A percentile compares a stretch with the other conserved stretches of the same genome.
Conservation (phyloP, 352 stramenopile species). For the Phytophthora palmivora region DNA sequence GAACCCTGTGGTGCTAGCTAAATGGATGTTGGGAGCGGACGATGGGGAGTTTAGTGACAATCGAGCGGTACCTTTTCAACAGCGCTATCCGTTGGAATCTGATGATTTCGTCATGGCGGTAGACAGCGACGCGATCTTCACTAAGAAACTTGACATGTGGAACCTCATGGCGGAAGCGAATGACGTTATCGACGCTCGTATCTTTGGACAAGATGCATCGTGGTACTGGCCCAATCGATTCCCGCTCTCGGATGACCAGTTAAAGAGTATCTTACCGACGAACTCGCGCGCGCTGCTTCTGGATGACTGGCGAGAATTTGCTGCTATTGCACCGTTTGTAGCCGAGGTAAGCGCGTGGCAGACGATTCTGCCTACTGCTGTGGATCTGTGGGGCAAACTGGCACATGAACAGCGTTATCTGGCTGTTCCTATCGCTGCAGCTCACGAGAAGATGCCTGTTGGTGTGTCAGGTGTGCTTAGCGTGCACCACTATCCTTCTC, state of each 20-base stretch:
- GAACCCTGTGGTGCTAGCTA: conserved; percentile 58
- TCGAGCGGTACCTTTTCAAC: conserved; percentile 25
- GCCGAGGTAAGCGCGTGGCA: conserved; percentile 61
- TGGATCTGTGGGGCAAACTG: conserved; percentile 63
- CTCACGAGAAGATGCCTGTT: conserved; percentile 58
- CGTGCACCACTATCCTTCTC: conserved; percentile 81
- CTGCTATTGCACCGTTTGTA: conserved; percentile 76
- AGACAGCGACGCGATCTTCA: conserved; percentile 85
- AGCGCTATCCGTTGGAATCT: conserved; percentile 44
- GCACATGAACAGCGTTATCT: conserved; percentile 61
- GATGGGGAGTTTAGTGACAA: conserved; percentile 27
- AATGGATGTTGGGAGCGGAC: conserved; percentile 55
- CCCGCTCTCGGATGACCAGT: conserved; percentile 46
- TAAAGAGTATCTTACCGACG: conserved; percentile 44
- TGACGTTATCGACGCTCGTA: conserved; percentile 63
- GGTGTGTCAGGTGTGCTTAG: conserved; percentile 78
- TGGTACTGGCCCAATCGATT: conserved; percentile 77
- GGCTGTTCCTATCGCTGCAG: conserved; percentile 72
- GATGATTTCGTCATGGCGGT: conserved; percentile 84
- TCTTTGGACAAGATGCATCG: conserved; percentile 79
- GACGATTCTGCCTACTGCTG: conserved; percentile 54
- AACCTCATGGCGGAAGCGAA: conserved; percentile 73
- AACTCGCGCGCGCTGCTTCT: conserved; percentile 52
- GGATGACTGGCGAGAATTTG: conserved; percentile 77
- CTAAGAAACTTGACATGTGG: conserved; percentile 79